Base-by-base conservation (phyloP, 2,329 filamentous ascomycete genomes). In the Microcyclospora pomicola region DNA sequence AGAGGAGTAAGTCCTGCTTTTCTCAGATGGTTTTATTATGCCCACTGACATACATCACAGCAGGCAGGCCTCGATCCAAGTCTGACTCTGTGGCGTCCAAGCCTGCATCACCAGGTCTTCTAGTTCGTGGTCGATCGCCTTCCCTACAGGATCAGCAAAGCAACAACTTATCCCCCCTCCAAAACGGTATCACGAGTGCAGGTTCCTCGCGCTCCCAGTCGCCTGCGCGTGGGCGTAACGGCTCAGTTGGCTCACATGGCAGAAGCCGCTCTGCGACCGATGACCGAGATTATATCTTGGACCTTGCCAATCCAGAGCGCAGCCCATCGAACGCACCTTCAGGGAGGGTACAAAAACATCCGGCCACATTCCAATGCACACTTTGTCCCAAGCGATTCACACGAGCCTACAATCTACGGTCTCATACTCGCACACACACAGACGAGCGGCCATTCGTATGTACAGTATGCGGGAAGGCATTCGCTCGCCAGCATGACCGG, bases 381-480 rank as follows among this genome's bases (percentile, higher is more conserved):
- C 67, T 96, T 7, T 98, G 91, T 51, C 87, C 91, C 0, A 98
- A 98, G 61, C 77, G 85, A 12, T 98, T 98, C 56, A 98, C 91
- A 0, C 75, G 91, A 40, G 91, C 91, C 0, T 98, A 98, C 64
- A 98, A 98, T 54, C 66, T 98, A 38, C 82, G 91, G 11, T 96
- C 88, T 32, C 91, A 98, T 64, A 63, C 96, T 42, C 82, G 91
- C 34, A 98, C 91, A 0, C 91, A 98, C 56, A 98, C 91, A 11
- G 91, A 98, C 53, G 91, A 98, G 66, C 75, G 91, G 34, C 91
- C 91, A 0, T 98, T 96, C 54, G 88, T 96, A 2, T 98, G 91
- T 56, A 95, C 84, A 0, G 85, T 96, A 7, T 98, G 91, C 50
- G 84, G 85, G 37, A 98, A 98, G 61, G 91, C 91, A 0, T 98